Percentiles rank a stretch among this genome's conserved stretches.
Evolutionary conservation across 768 basidiomycete genomes (phyloP).

Genomic region (Russula griseocarnosa): DNA sequence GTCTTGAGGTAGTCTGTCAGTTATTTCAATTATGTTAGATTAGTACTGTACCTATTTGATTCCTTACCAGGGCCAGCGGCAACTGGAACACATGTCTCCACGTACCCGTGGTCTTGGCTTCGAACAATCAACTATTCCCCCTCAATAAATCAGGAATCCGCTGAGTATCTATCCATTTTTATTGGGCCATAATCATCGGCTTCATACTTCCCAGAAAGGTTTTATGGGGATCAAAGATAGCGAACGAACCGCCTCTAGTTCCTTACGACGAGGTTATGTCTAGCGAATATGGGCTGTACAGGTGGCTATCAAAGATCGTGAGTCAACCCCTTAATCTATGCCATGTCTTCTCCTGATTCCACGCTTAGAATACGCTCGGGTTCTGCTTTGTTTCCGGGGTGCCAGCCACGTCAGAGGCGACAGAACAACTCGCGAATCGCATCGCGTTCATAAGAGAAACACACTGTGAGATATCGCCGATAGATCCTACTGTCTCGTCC

Average conservation of each 20-base stretch:
- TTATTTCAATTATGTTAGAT: background rate
- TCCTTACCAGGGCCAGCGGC: conserved; percentile 46
- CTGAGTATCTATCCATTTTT: conserved; percentile 44
- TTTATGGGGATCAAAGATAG: conserved; percentile 78
- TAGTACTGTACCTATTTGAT: background rate
- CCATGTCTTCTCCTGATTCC: conserved; percentile 5
- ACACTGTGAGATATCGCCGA: conserved; percentile 43
- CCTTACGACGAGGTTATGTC: conserved; percentile 71
- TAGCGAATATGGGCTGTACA: conserved; percentile 59
- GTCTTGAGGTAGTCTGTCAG: conserved; percentile 74
- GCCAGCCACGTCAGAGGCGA: conserved; percentile 76
- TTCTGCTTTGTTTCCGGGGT: conserved; percentile 85
- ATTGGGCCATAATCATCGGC: conserved; percentile 1
- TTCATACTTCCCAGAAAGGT: conserved; percentile 47
- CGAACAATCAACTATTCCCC: conserved; percentile 78
- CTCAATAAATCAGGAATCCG: conserved; percentile 26
- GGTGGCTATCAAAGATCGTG: conserved; percentile 80
- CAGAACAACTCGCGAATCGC: conserved; percentile 67
- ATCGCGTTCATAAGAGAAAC: conserved; percentile 92
- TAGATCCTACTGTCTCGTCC: background rate
- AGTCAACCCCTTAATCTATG: conserved; percentile 32
- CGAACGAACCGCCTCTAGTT: conserved; percentile 68
- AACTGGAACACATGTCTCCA: conserved; percentile 62
- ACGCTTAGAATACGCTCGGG: conserved; percentile 70
- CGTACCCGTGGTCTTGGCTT: conserved; percentile 89